phyloP scores from a whole-genome alignment of 1,284 basidiomycete genomes.

The Leucoagaricus sp. region DNA sequence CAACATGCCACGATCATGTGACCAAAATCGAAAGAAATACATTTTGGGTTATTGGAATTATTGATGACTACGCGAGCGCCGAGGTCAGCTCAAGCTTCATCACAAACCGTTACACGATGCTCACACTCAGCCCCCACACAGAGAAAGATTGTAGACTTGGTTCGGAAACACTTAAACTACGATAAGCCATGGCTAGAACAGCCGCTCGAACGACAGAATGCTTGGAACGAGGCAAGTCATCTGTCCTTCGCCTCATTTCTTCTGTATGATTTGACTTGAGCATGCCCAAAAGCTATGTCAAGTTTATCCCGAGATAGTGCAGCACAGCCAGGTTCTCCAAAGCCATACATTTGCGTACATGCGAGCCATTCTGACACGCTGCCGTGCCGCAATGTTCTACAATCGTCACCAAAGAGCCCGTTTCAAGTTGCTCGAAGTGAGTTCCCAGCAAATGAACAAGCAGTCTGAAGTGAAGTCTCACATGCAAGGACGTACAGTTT shows the following conservation, averaged over 20 bases:
- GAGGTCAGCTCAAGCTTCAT: neutral
- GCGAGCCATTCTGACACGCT: neutral
- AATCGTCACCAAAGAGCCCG: too few species aligned
- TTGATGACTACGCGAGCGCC: too few species aligned
- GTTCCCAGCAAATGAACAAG: too few species aligned
- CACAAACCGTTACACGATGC: too few species aligned
- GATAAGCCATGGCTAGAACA: neutral
- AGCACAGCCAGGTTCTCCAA: neutral
- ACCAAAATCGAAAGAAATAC: too few species aligned
- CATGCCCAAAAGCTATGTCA: neutral
- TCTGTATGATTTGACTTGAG: too few species aligned
- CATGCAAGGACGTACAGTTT: too few species aligned
- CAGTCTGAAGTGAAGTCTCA: too few species aligned
- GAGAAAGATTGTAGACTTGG: neutral
- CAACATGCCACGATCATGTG: too few species aligned
- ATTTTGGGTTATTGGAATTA: too few species aligned
- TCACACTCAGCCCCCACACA: neutral
- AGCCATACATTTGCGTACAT: neutral
- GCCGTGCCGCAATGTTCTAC: too few species aligned
- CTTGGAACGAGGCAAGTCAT: constrained; percentile 1
- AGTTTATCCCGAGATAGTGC: neutral
- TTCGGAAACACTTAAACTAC: neutral
- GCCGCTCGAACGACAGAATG: neutral
- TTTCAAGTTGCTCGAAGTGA: too few species aligned
- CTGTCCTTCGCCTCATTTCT: neutral